Base-by-base conservation (phyloP, 2,329 filamentous ascomycete species). In the Mycocentrospora acerina region DNA sequence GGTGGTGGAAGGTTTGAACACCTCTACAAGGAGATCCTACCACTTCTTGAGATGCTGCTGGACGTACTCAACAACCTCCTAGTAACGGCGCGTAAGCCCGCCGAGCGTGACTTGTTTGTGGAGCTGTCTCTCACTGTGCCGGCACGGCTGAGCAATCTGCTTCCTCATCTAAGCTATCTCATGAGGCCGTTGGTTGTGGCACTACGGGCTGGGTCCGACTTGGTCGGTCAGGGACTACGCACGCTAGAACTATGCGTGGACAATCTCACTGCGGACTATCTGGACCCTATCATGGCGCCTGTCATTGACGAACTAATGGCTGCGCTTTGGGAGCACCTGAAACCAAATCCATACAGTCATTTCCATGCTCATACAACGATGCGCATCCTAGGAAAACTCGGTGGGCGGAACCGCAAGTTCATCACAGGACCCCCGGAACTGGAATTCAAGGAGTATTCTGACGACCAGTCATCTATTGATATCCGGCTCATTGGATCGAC, bases 221-320 rank as follows among this genome's bases (percentile, higher is more conserved):
- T 99, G 26, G 91, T 98, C 13, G 90, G 90, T 0, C 94, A 98
- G 66, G 93, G 93, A 0, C 75, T 99, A 6, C 78, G 94, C 18
- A 99, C 93, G 0, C 73, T 99, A 4, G 93, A 99, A 60, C 79
- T 99, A 2, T 99, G 93, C 59, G 93, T 99, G 13, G 93, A 99
- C 49, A 99, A 99, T 55, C 78, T 99, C 0, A 98, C 94, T 0
- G 91, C 93, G 0, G 93, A 98, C 59, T 99, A 98, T 60, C 74
- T 99, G 11, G 93, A 99, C 56, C 94, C 93, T 0, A 97, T 99
- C 57, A 98, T 98, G 91, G 89, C 91, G 2, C 94, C 93, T 0
- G 94, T 97, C 17, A 97, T 99, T 67, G 91, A 98, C 57, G 93
- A 99, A 62, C 76, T 99, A 29, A 98, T 98, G 93, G 93, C 90